Percentiles rank a stretch among this genome's conserved stretches.
These are phyloP conservation scores for Cyberlindnera veronae DNA, from an alignment of 805 yeast genomes.

Conservation along the genomic window DNA sequence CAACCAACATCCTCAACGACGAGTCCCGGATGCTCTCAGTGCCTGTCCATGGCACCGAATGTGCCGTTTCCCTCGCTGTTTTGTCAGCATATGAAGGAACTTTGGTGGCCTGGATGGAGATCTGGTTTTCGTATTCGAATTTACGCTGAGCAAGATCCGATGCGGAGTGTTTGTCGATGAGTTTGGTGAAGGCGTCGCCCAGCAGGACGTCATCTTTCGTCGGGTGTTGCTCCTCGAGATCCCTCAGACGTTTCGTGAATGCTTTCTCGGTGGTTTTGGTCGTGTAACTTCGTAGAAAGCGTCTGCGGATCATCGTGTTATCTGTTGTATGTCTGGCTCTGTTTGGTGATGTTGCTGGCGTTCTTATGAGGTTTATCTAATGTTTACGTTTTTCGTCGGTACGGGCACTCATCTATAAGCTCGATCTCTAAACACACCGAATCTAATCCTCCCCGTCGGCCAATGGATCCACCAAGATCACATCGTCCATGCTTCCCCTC, in stretches of 20 bases:
- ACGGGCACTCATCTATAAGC: no score
- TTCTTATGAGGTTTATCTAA: no score
- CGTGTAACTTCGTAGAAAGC: no score
- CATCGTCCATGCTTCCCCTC: conserved; percentile 16
- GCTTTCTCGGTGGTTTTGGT: conserved; percentile 10
- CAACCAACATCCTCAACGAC: conserved; percentile 52
- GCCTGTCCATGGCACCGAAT: conserved; percentile 58
- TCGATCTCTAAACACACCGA: no score
- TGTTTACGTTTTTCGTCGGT: no score
- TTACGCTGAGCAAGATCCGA: conserved; percentile 30
- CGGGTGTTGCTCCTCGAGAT: conserved; percentile 24
- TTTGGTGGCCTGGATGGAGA: conserved; percentile 37
- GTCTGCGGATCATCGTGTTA: no score
- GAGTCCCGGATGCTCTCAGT: conserved; percentile 45
- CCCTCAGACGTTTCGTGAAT: conserved; percentile 25
- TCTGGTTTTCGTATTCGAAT: conserved; percentile 39
- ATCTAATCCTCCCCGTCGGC: not conserved
- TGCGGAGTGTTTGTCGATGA: conserved; percentile 26
- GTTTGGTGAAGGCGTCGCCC: conserved; percentile 19
- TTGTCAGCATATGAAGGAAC: conserved; percentile 44
- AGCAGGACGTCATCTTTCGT: conserved; percentile 27
- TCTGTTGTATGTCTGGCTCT: no score
- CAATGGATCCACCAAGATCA: conserved; percentile 21
- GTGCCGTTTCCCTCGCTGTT: conserved; percentile 46
- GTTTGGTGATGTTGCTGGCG: no score